Evolutionary conservation across 2,329 filamentous ascomycete genomes (phyloP), one percentile per base, ranked within the genome.

Genomic region (Thermomyces lanuginosus): DNA sequence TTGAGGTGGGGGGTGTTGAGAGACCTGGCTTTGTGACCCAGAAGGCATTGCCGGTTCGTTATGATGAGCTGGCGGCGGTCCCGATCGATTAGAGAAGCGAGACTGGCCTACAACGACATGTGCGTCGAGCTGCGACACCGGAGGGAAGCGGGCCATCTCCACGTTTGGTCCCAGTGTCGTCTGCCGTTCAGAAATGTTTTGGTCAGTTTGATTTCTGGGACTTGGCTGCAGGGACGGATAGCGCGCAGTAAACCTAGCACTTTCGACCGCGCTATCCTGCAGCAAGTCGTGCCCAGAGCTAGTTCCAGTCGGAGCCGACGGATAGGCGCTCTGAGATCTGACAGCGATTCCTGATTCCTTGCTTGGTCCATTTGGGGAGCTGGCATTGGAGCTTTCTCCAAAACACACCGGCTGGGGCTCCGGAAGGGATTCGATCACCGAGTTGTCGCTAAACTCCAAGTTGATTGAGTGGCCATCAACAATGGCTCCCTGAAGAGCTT

Each of bases 401-500:
- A n/a, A n/a, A n/a, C n/a, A n/a, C n/a, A n/a, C n/a, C n/a, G n/a
- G n/a, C n/a, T n/a, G n/a, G n/a, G 14, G 7, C 16, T 27, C 12
- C 15, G 16, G 16, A 26, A 16, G 24, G n/a, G 10, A 21, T 11
- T 33, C 24, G 26, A 46, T 43, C 2, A 44, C 41, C 5, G 36
- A 27, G 30, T 39, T 38, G 22, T 55, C 42, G 28, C 46, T 51
- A 27, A 46, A 48, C 29, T 56, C 53, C 13, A 57, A 37, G 30
- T 56, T 55, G 27, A 56, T 49, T 5, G 48, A 43, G 24, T 54
- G 49, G 2, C 50, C 53, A 35, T 54, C 49, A 34, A 57, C 49
- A 29, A 44, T 31, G 8, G 38, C 32, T 16, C 53, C 49, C 30
- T 52, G 51, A 11, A 58, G 33, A 14, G 44, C 46, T 21, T 47